Conservation (phyloP, 2,329 filamentous ascomycete genomes). For the Graphium sp. region DNA sequence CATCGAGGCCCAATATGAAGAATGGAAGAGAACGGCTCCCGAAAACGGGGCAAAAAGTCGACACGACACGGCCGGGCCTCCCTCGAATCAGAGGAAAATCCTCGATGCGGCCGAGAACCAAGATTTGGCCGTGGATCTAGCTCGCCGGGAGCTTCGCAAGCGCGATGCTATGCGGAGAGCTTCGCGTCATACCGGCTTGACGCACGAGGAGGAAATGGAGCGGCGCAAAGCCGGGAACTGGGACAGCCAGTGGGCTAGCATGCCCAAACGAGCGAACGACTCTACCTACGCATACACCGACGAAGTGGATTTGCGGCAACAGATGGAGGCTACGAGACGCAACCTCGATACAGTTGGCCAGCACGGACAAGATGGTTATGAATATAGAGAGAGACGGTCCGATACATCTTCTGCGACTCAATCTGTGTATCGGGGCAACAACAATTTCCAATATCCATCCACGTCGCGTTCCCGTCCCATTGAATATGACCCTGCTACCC, state of each 20-base stretch:
- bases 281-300: neutral
- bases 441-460: conserved; percentile 37
- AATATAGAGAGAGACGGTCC: no score
- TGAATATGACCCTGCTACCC: conserved; percentile 18
- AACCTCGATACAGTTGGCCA: conserved; percentile 17
- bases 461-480: conserved; percentile 33
- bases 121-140: conserved; percentile 61
- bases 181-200: no score
- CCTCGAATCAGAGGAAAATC: conserved; percentile 22
- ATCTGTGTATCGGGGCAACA: no score
- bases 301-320: conserved; percentile 26
- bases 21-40: conserved; percentile 41
- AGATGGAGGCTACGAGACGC: conserved; percentile 35
- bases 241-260: conserved; percentile 26
- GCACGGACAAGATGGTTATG: no score
- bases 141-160: conserved; percentile 53
- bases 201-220: no score
- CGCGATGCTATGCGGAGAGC: conserved; percentile 44
- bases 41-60: neutral
- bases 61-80: conserved; percentile 9
- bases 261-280: conserved; percentile 5
- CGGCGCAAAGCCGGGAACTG: no score
- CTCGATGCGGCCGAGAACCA: conserved; percentile 56
- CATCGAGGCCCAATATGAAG: conserved; percentile 54
- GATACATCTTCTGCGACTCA: no score